Percentiles rank a stretch among this genome's conserved stretches.
These are phyloP conservation scores for Platismatia glauca DNA, from an alignment of 495 filamentous ascomycete species.

Conservation along the genomic window DNA sequence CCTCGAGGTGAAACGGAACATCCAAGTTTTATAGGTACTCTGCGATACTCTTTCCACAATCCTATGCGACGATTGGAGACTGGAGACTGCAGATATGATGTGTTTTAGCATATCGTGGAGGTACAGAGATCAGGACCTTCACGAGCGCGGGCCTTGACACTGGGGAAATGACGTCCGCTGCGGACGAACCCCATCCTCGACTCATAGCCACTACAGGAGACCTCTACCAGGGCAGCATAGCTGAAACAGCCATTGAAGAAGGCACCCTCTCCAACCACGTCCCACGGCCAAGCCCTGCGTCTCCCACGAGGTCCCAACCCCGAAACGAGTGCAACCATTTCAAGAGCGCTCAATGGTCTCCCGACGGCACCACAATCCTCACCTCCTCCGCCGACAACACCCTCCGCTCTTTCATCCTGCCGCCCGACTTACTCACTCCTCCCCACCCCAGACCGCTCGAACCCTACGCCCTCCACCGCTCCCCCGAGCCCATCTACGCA, in stretches of 20 bases:
- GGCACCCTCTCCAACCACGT: not conserved
- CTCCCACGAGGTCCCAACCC: not conserved
- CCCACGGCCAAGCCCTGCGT: not conserved
- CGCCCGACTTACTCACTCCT: conserved; percentile 57
- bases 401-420: conserved; percentile 64
- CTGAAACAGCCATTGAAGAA: conserved; percentile 3
- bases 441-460: conserved; percentile 40
- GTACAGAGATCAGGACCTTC: not conserved
- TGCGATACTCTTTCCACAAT: not conserved
- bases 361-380: conserved; percentile 75
- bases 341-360: conserved; percentile 58
- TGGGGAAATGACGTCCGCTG: not conserved
- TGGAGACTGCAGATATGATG: not conserved
- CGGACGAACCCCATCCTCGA: conserved; percentile 5
- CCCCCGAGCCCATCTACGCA: conserved; percentile 62
- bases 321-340: conserved; percentile 38
- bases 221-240: not conserved
- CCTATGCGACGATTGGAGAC: not conserved
- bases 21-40: not conserved
- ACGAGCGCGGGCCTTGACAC: not conserved
- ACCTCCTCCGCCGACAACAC: conserved; percentile 61
- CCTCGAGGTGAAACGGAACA: too few species aligned
- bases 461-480: conserved; percentile 51
- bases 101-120: not conserved
- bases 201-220: conserved; percentile 9